A percentile compares a stretch with the other conserved stretches of the same genome.
phyloP scores from a whole-genome alignment of 1,139 yeast species.

The Geotrichum restrictum region DNA sequence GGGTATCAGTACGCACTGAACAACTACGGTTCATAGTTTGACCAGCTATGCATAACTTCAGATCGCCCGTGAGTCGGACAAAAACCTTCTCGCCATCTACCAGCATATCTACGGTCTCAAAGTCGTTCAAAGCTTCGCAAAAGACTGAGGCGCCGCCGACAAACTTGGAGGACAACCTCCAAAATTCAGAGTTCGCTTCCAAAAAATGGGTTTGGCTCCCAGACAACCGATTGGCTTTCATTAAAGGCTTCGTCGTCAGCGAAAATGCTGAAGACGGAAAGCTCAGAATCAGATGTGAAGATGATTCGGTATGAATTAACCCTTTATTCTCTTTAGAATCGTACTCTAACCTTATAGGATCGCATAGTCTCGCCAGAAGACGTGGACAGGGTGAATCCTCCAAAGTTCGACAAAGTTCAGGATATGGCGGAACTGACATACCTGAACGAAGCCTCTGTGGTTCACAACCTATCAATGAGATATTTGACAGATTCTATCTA shows the following conservation, averaged over 20 bases:
- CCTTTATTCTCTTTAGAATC: background rate
- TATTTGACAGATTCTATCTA: constrained; percentile 77
- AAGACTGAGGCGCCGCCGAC: background rate
- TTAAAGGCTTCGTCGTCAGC: constrained; percentile 61
- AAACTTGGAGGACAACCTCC: constrained; percentile 6
- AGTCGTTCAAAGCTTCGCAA: background rate
- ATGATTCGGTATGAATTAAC: constrained; percentile 42
- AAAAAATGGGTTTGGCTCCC: constrained; percentile 81
- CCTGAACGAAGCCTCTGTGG: constrained; percentile 90
- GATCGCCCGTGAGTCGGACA: constrained; percentile 1
- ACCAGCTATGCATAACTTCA: constrained; percentile 2
- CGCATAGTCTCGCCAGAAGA: constrained; percentile 45
- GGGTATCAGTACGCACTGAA: no score
- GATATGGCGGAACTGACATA: constrained; percentile 97
- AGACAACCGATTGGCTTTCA: constrained; percentile 59
- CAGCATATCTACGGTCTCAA: constrained; percentile 13
- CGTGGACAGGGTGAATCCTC: constrained; percentile 71
- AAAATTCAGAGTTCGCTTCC: constrained; percentile 51
- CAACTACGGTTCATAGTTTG: no score
- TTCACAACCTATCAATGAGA: constrained; percentile 65
- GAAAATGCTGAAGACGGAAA: constrained; percentile 38
- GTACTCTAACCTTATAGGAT: constrained; percentile 30
- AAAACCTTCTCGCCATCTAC: constrained; percentile 21
- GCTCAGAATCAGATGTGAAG: constrained; percentile 51
- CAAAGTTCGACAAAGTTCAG: constrained; percentile 82